Base-by-base conservation (phyloP, 371 early-diverging fungal species). In the Mucor velutinosus region DNA sequence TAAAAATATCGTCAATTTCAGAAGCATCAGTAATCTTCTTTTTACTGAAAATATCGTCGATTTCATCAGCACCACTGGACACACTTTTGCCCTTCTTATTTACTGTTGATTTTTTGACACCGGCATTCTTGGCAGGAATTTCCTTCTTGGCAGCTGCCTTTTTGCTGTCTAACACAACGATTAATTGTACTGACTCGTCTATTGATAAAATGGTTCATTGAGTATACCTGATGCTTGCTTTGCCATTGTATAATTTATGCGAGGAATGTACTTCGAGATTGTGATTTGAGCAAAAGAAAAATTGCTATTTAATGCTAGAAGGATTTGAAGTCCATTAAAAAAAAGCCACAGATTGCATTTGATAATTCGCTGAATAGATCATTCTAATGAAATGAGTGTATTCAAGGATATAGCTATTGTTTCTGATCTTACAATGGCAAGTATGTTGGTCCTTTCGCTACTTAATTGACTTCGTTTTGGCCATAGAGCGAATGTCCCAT, bases 1-100 rank as follows among this genome's bases (percentile, higher is more conserved):
- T 67, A 32, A 83, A 83, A 32, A 83, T 83, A 64, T 83, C 84
- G 58, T 83, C 84, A 39, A 83, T 83, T 68, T 83, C 84, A 55
- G 79, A 75, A 51, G 72, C 45, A 14, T 56, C 62, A 10, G 27
- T n/a, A 2, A 58, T 8, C n/a, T 69, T 73, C 33, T 58, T 60
- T 11, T 62, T 62, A 19, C 25, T 64, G 32, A 64, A 69, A 33
- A 64, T 69, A 27, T 69, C 69, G 15, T 69, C 69, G 1, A 69
- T 64, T 43, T 67, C 68, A 30, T 66, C 58, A 21, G 39, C 19
- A 32, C 57, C 27, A 7, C 58, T 29, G 35, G 55, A 30, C 3
- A 63, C 64, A 35, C 45, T 53, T 19, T 57, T 60, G 27, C 39
- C 35, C 41, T 64, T 55, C 19, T 60, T 41, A 51, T 55, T 23